Base-by-base conservation (phyloP, 164 flowering plant genomes). In the Vitis amurensis region DNA sequence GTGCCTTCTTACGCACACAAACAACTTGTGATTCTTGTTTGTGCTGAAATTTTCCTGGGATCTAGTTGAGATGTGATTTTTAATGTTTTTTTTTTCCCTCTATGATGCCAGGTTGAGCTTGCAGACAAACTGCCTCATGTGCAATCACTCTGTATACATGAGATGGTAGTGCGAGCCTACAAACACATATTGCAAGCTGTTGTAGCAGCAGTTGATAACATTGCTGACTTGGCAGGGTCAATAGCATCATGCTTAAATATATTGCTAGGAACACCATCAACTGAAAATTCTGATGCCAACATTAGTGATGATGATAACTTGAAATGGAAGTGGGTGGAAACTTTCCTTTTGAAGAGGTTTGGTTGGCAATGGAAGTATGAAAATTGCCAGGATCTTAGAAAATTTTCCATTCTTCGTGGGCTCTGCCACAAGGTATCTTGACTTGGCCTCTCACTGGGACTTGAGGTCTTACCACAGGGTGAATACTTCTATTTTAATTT, bases 81-180 rank as follows among this genome's bases (percentile, higher is more conserved):
- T 63, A 37, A 29, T 56, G 50, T 65, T 58, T 1, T 10, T 61
- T 63, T 49, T 56, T 63, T 66, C 58, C 62, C 17, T 12, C 63
- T 47, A 49, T 71, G 56, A 59, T 71, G 55, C 60, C 77, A 94
- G 98, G 95, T 91, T 79, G 91, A 92, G 77, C 94, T 91, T 73
- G 87, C 98, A 15, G 93, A 92, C 78, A 94, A 92, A 84, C 98
- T 94, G 49, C 94, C 98, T 67, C 98, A 94, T 82, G 96, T 94
- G 58, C 97, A 94, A 78, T 92, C 97, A 27, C 89, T 94, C 11
- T 94, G 97, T 74, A 74, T 92, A 55, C 97, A 91, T 74, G 98
- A 94, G 78, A 94, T 94, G 98, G 77, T 92, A 74, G 87, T 92
- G 75, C 92, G 97, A 74, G 94, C 98, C 48, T 92, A 84, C 72